These are phyloP conservation scores for Vitis hybrid DNA, from an alignment of 177 flowering plant genomes.

Conservation along the genomic window DNA sequence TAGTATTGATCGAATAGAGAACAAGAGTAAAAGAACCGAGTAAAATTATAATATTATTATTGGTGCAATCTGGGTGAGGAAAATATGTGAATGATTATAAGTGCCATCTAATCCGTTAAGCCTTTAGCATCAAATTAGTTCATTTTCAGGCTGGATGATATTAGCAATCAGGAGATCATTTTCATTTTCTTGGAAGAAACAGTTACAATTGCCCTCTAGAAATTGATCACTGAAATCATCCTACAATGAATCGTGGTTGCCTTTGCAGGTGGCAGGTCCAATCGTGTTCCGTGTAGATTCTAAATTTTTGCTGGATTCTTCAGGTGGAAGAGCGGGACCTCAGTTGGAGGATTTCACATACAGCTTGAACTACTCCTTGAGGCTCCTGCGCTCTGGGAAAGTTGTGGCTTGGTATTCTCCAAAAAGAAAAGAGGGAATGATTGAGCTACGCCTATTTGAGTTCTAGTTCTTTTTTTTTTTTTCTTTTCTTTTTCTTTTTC, in stretches of 20 bases:
- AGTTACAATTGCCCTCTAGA: background rate
- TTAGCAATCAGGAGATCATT: background rate
- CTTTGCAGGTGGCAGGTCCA: slow-evolving; percentile 77
- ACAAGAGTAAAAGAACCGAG: no score
- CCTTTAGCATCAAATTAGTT: background rate
- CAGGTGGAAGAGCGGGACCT: slow-evolving; percentile 30
- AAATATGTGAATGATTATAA: background rate
- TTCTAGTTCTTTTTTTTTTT: slow-evolving; percentile 32
- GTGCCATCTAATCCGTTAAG: background rate
- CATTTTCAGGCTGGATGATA: background rate
- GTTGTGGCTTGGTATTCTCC: slow-evolving; percentile 96
- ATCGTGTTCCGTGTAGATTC: slow-evolving; percentile 77
- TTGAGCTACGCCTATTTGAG: slow-evolving; percentile 81
- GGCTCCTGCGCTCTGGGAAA: slow-evolving; percentile 66
- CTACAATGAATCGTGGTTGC: background rate
- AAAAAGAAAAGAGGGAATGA: slow-evolving; percentile 89
- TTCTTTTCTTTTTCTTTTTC: no score
- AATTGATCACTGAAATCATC: background rate
- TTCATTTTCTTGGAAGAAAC: background rate
- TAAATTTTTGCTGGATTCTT: slow-evolving; percentile 42
- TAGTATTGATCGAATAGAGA: background rate
- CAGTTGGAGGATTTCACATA: slow-evolving; percentile 64
- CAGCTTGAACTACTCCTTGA: slow-evolving; percentile 73
- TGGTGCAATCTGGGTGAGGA: no score
- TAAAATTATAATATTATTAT: no score